phyloP scores from a whole-genome alignment of 345 rosid genomes.

The Aegle marmelos region DNA sequence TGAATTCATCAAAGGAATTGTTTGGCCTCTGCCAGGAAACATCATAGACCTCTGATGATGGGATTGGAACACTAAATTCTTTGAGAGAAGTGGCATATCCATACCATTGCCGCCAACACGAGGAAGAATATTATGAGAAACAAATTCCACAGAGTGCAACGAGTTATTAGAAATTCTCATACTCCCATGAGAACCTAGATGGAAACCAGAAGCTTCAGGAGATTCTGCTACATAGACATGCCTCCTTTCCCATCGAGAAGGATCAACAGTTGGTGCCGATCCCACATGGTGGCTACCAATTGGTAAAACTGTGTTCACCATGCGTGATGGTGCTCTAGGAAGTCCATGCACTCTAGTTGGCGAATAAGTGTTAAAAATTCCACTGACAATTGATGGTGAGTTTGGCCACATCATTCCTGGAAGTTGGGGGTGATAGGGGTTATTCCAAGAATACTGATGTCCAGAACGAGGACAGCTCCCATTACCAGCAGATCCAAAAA shows the following conservation, averaged over 20 bases:
- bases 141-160: constrained; percentile 37
- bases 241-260: constrained; percentile 53
- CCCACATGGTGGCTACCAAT: constrained; percentile 44
- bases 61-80: constrained; percentile 40
- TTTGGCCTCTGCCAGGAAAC: constrained; percentile 41
- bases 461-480: constrained; percentile 38
- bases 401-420: constrained; percentile 58
- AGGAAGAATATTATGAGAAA: constrained; percentile 35
- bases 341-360: constrained; percentile 36
- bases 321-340: constrained; percentile 40
- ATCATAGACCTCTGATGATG: constrained; percentile 42
- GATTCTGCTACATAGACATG: constrained; percentile 47
- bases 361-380: constrained; percentile 33
- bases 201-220: constrained; percentile 45
- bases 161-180: constrained; percentile 41
- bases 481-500: constrained; percentile 39
- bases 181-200: constrained; percentile 53
- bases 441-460: constrained; percentile 42
- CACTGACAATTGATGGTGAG: constrained; percentile 50
- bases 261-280: constrained; percentile 50
- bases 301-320: constrained; percentile 33
- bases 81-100: constrained; percentile 34
- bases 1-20: constrained; percentile 33
- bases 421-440: constrained; percentile 37
- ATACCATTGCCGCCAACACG: constrained; percentile 33